Evolutionary conservation across 2,329 filamentous ascomycete species (phyloP), one percentile per base, ranked within the genome.

Genomic region (Cladosporium cucumerinum): DNA sequence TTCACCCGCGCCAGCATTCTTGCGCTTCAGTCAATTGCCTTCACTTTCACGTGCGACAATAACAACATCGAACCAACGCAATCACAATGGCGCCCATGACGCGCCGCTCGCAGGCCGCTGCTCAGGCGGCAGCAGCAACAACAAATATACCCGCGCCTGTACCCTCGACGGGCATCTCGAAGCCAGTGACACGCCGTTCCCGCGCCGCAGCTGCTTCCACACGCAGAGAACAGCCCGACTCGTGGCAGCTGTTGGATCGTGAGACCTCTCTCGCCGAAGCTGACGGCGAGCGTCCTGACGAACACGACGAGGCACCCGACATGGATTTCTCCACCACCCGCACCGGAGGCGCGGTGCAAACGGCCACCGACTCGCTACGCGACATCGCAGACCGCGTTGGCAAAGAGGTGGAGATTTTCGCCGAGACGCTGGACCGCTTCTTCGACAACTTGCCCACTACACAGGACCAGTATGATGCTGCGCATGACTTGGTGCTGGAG

Each of bases 331-430:
- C 52, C 28, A 59, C 54, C 26, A 52, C 54, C 39, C 25, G 26
- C 16, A 64, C 69, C 86, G 86, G 34, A 28, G 60, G 60, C 49
- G 60, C 60, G 14, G 49, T 51, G 18, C 60, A 62, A 34, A 62
- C 49, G 5, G 60, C 60, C 49, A 51, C 60, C 18, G 51, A 62
- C 49, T 62, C 60, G 21, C 78, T 90, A 68, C 86, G 86, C 74
- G 82, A 85, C 68, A 86, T 87, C 70, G 87, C 87, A 66, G 86
- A 91, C 69, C 84, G 86, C 51, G 87, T 91, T 34, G 90, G 90
- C 59, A 87, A 88, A 67, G 92, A 97, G 77, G 91, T 96, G 66
- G 92, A 97, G 78, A 85, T 87, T 52, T 97, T 97, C 74, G 93
- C 93, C 43, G 89, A 90, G 74, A 86, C 87, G 60, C 84, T 97